Base-by-base conservation (phyloP, 305 asterid genomes). In the Solanum hybrid region DNA sequence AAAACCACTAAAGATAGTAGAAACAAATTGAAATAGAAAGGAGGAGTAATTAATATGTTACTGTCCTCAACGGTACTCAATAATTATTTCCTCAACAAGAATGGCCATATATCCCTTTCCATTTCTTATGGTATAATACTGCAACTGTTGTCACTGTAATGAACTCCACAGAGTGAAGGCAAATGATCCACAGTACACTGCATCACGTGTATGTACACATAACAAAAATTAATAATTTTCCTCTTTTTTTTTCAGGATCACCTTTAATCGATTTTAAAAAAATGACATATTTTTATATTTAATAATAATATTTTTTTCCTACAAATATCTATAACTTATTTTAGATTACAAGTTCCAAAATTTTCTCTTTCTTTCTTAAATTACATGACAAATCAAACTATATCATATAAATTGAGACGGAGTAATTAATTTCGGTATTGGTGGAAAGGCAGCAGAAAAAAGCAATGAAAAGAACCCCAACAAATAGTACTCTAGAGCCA, bases 401-500 rank as follows among this genome's bases (percentile, higher is more conserved):
- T 22, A 60, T 60, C 5, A 20, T 8, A 60, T 60, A 22, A 60
- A 60, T 60, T 60, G 6, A 60, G 1, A 60, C 6, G 12, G 6
- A 60, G 2, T 7, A 22, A 60, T 20, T 22, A 84, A 29, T 5
- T 80, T 9, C 10, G 13, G 0, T 85, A 85, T 56, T 4, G 76
- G 75, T 51, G 88, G 75, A 85, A 85, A 85, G 88, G 76, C 12
- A n/a, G n/a, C 87, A 12, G 87, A 51, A 51, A 84, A 84, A 51
- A 31, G 87, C 87, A 31, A 11, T 3, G 73, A 84, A 84, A 51
- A 6, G 75, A 84, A 51, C 29, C 75, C 88, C 75, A 84, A 56
- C 88, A 85, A 56, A 85, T 85, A 51, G 88, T 56, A 85, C 76
- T 51, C 76, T 85, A 85, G 88, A 85, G 88, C 88, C 88, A 85